phyloP scores from a whole-genome alignment of 768 basidiomycete genomes.

The Mycena chlorophos region DNA sequence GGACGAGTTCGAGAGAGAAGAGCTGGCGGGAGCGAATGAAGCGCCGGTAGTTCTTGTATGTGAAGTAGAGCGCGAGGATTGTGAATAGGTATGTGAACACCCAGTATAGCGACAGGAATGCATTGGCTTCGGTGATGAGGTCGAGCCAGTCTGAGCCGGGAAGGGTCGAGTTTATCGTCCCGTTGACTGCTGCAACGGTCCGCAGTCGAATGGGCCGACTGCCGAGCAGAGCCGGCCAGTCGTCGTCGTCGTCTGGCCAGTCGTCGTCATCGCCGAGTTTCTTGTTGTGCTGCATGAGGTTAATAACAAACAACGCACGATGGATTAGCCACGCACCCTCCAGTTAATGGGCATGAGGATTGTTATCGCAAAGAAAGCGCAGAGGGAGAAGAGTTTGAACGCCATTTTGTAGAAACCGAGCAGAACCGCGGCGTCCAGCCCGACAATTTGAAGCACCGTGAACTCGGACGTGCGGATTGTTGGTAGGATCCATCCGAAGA shows the following conservation, averaged over 20 bases:
- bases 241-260: conserved; percentile 43
- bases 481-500: conserved; percentile 96
- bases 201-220: conserved; percentile 23
- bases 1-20: conserved; percentile 91
- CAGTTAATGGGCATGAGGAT: conserved; percentile 96
- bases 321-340: conserved; percentile 55
- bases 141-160: conserved; percentile 72
- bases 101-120: conserved; percentile 86
- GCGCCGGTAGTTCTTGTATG: conserved; percentile 85
- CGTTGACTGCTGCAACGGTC: conserved; percentile 1
- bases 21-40: conserved; percentile 91
- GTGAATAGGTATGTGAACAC: conserved; percentile 95
- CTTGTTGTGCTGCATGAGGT: conserved; percentile 61
- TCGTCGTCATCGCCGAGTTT: conserved; percentile 61
- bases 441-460: conserved; percentile 92
- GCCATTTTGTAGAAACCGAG: conserved; percentile 95
- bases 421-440: conserved; percentile 94
- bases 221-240: conserved; percentile 44
- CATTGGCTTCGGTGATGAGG: conserved; percentile 86
- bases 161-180: conserved; percentile 35
- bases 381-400: conserved; percentile 86
- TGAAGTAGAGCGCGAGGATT: conserved; percentile 77
- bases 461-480: conserved; percentile 90
- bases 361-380: conserved; percentile 75
- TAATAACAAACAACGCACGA: conserved; percentile 5